A percentile compares a stretch with the other conserved stretches of the same genome.
These are phyloP conservation scores for Colletotrichum siamense DNA, from an alignment of 2,329 filamentous ascomycete genomes.

Conservation along the genomic window DNA sequence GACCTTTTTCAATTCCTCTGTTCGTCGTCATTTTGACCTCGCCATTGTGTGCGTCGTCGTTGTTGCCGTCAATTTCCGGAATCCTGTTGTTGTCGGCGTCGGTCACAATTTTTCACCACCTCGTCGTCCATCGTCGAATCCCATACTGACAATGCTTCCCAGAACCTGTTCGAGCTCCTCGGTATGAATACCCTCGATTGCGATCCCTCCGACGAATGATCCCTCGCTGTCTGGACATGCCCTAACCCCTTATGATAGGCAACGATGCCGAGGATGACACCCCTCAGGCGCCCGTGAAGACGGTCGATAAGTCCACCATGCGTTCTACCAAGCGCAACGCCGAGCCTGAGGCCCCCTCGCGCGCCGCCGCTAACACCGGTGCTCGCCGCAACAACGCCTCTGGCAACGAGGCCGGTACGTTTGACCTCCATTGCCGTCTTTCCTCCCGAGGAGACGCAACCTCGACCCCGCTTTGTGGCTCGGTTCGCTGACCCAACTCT, in stretches of 20 bases:
- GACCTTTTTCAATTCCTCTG: neutral
- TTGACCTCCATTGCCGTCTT: neutral
- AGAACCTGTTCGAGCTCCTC: constrained; percentile 99
- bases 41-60: neutral
- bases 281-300: constrained; percentile 82
- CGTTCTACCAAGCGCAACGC: constrained; percentile 86
- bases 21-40: neutral
- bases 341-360: constrained; percentile 71
- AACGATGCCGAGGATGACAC: constrained; percentile 73
- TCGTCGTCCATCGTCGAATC: neutral
- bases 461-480: constrained; percentile 18
- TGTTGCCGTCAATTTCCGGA: neutral
- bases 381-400: constrained; percentile 63
- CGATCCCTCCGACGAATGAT: constrained; percentile 23
- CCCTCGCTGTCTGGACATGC: constrained; percentile 13
- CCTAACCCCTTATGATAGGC: constrained; percentile 46
- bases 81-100: neutral
- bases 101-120: neutral
- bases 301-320: constrained; percentile 81
- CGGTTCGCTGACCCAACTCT: neutral
- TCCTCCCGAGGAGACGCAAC: neutral
- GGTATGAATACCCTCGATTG: constrained; percentile 65
- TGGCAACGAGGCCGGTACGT: constrained; percentile 89
- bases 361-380: constrained; percentile 44
- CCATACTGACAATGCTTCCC: neutral